phyloP scores from a whole-genome alignment of 2,329 filamentous ascomycete genomes.

The Neonectria faginata region DNA sequence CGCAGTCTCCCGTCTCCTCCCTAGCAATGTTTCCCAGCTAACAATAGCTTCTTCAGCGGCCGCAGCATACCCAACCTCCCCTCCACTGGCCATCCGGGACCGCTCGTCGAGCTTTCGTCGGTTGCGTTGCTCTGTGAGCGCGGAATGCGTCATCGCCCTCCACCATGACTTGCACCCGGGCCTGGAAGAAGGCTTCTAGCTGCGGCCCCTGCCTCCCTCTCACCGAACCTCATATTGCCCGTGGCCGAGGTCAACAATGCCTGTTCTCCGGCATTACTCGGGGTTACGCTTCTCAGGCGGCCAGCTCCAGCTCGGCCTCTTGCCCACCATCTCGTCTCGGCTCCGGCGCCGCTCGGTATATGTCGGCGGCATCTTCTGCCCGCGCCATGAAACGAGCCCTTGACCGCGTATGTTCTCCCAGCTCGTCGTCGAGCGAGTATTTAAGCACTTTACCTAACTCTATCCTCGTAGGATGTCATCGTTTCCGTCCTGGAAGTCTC shows the following conservation, averaged over 20 bases:
- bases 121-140: conserved; percentile 18
- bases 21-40: conserved; percentile 42
- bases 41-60: conserved; percentile 33
- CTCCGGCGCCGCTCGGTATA: conserved; percentile 39
- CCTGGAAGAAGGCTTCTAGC: conserved; percentile 54
- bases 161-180: conserved; percentile 56
- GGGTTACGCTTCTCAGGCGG: conserved; percentile 32
- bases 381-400: conserved; percentile 48
- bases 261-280: conserved; percentile 15
- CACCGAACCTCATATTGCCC: conserved; percentile 18
- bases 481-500: conserved; percentile 88
- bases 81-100: conserved; percentile 38
- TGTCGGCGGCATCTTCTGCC: conserved; percentile 47
- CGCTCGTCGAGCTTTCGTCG: conserved; percentile 27
- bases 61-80: conserved; percentile 32
- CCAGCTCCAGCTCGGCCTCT: conserved; percentile 10
- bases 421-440: neutral
- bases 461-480: conserved; percentile 76
- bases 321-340: conserved; percentile 28
- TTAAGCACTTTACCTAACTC: conserved; percentile 25
- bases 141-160: conserved; percentile 31
- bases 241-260: conserved; percentile 15
- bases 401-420: conserved; percentile 46
- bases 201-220: conserved; percentile 40
- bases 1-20: conserved; percentile 3